These are phyloP conservation scores for Laguncularia racemosa DNA, from an alignment of 345 rosid species.

Conservation along the genomic window DNA sequence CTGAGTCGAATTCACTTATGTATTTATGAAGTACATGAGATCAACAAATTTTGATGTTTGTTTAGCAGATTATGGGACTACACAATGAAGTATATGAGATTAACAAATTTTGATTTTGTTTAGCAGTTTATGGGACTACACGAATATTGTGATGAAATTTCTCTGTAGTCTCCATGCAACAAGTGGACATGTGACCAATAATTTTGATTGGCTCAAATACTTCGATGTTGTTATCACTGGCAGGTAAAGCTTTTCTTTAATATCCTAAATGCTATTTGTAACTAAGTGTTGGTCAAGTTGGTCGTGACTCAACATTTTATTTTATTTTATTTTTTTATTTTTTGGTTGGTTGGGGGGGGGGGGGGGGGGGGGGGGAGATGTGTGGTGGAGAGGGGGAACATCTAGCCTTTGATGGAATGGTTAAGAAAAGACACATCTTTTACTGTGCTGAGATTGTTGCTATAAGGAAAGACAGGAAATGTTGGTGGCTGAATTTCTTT, in stretches of 20 bases:
- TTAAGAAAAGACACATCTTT: background rate
- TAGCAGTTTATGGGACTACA: conserved; percentile 99
- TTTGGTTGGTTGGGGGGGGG: no score
- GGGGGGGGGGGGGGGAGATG: no score
- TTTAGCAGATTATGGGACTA: conserved; percentile 98
- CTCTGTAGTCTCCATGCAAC: conserved; percentile 50
- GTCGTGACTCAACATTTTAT: no score
- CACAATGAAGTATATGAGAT: conserved; percentile 17
- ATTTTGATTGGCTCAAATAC: conserved; percentile 84
- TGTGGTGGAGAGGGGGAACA: no score
- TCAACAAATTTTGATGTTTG: background rate
- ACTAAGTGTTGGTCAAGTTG: no score
- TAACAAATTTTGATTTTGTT: conserved; percentile 3
- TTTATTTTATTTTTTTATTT: no score
- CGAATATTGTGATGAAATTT: conserved; percentile 92
- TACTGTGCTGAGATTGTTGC: no score
- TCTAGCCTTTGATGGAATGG: background rate
- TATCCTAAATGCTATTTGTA: background rate
- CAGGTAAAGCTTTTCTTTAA: conserved; percentile 40
- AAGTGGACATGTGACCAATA: conserved; percentile 35
- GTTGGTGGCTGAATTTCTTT: no score
- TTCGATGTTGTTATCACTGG: conserved; percentile 95
- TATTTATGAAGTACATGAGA: no score
- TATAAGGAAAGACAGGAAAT: no score
- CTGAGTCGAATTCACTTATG: no score